Evolutionary conservation across 2,329 filamentous ascomycete species (phyloP).

Genomic region (Cercospora citrullina): DNA sequence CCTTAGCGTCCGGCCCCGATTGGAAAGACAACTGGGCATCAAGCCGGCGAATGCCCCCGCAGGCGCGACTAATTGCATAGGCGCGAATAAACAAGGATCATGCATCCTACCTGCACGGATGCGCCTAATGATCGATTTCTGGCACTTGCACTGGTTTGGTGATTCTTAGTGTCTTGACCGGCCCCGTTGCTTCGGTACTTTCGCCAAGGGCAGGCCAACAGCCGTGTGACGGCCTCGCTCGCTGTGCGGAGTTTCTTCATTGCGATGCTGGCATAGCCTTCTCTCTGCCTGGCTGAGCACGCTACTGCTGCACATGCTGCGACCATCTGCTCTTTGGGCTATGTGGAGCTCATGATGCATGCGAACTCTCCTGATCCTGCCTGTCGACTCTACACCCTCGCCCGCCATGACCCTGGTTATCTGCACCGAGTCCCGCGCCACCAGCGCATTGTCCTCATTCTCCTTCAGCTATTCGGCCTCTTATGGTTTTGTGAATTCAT

Average conservation of each 20-base stretch:
- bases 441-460: slow-evolving; percentile 15
- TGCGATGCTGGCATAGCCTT: slow-evolving; percentile 23
- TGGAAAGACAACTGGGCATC: slow-evolving; percentile 13
- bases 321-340: slow-evolving; percentile 20
- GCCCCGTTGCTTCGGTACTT: slow-evolving; percentile 16
- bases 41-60: slow-evolving; percentile 9
- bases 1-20: slow-evolving; percentile 6
- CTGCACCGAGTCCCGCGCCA: slow-evolving; percentile 22
- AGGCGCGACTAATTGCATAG: slow-evolving; percentile 18
- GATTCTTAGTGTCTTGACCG: slow-evolving; percentile 11
- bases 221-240: slow-evolving; percentile 11
- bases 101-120: slow-evolving; percentile 16
- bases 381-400: slow-evolving; percentile 14
- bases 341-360: slow-evolving; percentile 27
- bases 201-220: slow-evolving; percentile 15
- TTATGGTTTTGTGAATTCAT: slow-evolving; percentile 17
- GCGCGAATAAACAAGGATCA: slow-evolving; percentile 18
- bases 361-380: slow-evolving; percentile 26
- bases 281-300: slow-evolving; percentile 23
- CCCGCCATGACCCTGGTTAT: slow-evolving; percentile 15
- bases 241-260: slow-evolving; percentile 12
- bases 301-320: slow-evolving; percentile 26
- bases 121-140: slow-evolving; percentile 6
- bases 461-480: slow-evolving; percentile 21
- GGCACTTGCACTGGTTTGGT: slow-evolving; percentile 11